Conservation (phyloP, 192 early-diverging fungal species). For the Podila epigama region DNA sequence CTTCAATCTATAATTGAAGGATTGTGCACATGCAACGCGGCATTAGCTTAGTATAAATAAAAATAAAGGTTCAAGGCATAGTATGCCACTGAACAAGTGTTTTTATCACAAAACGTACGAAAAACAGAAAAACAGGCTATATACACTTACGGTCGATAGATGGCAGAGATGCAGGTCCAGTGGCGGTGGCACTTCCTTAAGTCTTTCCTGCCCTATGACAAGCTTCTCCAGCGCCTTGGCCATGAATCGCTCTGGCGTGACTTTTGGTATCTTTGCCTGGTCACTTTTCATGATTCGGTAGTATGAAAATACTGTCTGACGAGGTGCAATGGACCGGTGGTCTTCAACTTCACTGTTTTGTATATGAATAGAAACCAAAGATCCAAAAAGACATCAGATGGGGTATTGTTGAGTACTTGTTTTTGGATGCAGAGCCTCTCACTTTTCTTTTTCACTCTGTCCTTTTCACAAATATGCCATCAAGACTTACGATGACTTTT, state of each 20-base stretch:
- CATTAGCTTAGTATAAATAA: too few relatives aligned
- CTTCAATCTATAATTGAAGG: slow-evolving; percentile 52
- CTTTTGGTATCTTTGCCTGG: background rate
- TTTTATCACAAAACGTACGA: slow-evolving; percentile 55
- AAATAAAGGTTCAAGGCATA: too few relatives aligned
- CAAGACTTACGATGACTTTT: slow-evolving; percentile 52
- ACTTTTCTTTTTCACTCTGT: too few relatives aligned
- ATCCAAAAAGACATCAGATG: too few relatives aligned
- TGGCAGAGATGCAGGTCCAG: slow-evolving; percentile 57
- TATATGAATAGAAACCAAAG: slow-evolving; percentile 2
- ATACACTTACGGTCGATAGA: slow-evolving; percentile 54
- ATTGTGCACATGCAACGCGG: too few relatives aligned
- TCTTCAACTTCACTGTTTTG: slow-evolving; percentile 50
- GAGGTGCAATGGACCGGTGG: slow-evolving; percentile 51
- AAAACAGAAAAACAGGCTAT: background rate
- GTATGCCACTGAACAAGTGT: too few relatives aligned
- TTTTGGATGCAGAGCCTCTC: too few relatives aligned
- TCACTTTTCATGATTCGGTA: slow-evolving; percentile 53
- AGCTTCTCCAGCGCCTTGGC: slow-evolving; percentile 55
- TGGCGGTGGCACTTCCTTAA: slow-evolving; percentile 51
- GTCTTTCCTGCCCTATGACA: slow-evolving; percentile 48
- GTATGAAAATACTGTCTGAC: slow-evolving; percentile 65
- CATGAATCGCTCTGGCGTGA: slow-evolving; percentile 58
- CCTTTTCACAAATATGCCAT: too few relatives aligned
- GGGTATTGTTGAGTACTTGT: too few relatives aligned